Base-by-base conservation (phyloP, 106 monocot genomes). In the Dendrobium huoshanense region DNA sequence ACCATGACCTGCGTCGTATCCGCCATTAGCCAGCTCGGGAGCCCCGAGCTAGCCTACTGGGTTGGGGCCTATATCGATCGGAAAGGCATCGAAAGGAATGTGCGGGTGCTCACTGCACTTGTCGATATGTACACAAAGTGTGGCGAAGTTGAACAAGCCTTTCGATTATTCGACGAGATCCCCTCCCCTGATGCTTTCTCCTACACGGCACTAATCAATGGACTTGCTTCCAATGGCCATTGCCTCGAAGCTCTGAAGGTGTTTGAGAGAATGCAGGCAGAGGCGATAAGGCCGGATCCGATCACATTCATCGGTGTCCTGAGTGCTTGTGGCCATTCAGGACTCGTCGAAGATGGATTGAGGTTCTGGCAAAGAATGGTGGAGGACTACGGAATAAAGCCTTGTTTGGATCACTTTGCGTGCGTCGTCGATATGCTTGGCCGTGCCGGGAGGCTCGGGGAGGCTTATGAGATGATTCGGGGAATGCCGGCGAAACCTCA, bases 51-150 rank as follows among this genome's bases (percentile, higher is more conserved):
- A 40, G 87, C 86, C 3, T 54, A 76, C 41, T 87, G 82, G 82
- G 81, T 88, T 24, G 87, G 88, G 61, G 19, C 45, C 7, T 86
- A 84, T 73, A 80, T 84, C 8, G 83, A 86, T 6, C 24, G 67
- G 67, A 87, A 86, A 47, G 73, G 78, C 29, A 80, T 92, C 27
- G 80, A 92, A 75, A 87, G 80, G 80, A 89, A 92, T 33, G 87
- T 83, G 64, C 77, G 84, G 4, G 88, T 92, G 6, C 87, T 89
- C 77, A 92, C 87, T 59, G 83, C 92, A 1, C 80, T 88, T 2
- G 83, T 92, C 1, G 88, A 92, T 47, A 87, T 92, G 86, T 84
- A 92, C 19, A 82, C 89, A 9, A 92, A 92, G 80, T 89, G 89
- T 64, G 89, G 89, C n/a, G 86, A 92, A 78, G 80, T 87, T 5